phyloP scores from a whole-genome alignment of 1,139 yeast species.

The Hanseniaspora sp. region DNA sequence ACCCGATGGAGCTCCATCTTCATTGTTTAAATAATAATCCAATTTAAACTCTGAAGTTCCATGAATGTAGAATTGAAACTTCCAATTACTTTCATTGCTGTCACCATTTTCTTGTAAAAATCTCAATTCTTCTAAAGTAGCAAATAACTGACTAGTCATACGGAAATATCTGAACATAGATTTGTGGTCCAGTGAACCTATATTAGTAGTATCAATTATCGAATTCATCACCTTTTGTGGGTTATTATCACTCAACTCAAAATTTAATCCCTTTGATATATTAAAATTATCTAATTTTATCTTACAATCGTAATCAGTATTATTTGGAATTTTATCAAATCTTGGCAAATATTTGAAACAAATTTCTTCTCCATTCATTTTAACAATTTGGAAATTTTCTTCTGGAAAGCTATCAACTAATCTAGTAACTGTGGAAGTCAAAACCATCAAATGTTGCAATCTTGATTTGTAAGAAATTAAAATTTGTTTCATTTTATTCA shows the following conservation, averaged over 20 bases:
- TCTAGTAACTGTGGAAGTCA: constrained; percentile 29
- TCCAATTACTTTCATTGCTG: not conserved
- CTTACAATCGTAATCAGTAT: constrained; percentile 27
- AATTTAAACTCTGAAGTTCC: constrained; percentile 25
- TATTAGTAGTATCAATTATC: constrained; percentile 24
- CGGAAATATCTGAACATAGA: constrained; percentile 29
- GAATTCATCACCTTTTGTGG: constrained; percentile 30
- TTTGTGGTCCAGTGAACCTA: constrained; percentile 23
- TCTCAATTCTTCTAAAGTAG: constrained; percentile 20
- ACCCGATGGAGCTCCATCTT: constrained; percentile 21
- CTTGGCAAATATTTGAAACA: constrained; percentile 28
- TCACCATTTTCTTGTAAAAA: constrained; percentile 19
- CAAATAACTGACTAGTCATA: constrained; percentile 28
- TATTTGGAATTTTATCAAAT: constrained; percentile 6
- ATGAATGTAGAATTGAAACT: constrained; percentile 11
- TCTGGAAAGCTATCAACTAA: constrained; percentile 28
- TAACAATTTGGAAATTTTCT: constrained; percentile 26
- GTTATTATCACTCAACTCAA: constrained; percentile 26
- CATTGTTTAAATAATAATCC: constrained; percentile 26
- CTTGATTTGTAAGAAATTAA: constrained; percentile 27
- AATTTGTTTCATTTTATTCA: constrained; percentile 26
- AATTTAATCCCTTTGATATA: constrained; percentile 21
- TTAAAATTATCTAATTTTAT: constrained; percentile 26
- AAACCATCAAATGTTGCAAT: constrained; percentile 27
- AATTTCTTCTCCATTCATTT: constrained; percentile 28